Percentiles rank a stretch among this genome's conserved stretches.
These are phyloP conservation scores for Marasmius sp. DNA, from an alignment of 1,284 basidiomycete genomes.

Conservation along the genomic window DNA sequence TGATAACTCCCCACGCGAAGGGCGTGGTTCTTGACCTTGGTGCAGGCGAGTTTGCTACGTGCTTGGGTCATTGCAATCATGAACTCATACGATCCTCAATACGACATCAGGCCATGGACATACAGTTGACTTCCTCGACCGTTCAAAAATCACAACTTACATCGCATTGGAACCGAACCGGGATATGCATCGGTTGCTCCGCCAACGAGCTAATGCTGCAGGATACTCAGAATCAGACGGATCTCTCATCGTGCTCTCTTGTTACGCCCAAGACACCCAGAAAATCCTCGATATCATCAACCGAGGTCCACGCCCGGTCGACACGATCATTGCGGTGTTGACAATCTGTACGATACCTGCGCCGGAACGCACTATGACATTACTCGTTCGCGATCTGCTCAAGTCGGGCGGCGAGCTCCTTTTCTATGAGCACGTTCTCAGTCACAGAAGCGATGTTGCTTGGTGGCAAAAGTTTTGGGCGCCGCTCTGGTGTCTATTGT, in stretches of 20 bases:
- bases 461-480: constrained; percentile 73
- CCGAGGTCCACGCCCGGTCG: constrained; percentile 34
- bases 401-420: constrained; percentile 58
- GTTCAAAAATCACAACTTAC: constrained; percentile 4
- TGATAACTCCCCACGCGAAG: constrained; percentile 4
- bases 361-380: constrained; percentile 42
- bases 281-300: constrained; percentile 44
- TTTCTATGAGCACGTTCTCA: constrained; percentile 66
- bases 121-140: constrained; percentile 6
- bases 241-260: constrained; percentile 42
- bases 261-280: constrained; percentile 55
- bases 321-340: constrained; percentile 60
- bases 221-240: constrained; percentile 9
- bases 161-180: constrained; percentile 7
- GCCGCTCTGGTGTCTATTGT: constrained; percentile 55
- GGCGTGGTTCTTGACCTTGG: constrained; percentile 7
- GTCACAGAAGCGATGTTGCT: constrained; percentile 45
- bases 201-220: constrained; percentile 1
- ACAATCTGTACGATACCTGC: constrained; percentile 60
- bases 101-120: constrained; percentile 3
- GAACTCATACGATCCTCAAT: background rate
- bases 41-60: constrained; percentile 2
- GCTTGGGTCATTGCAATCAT: background rate
- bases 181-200: constrained; percentile 3
- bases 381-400: constrained; percentile 47